These are phyloP conservation scores for Monilinia aucupariae DNA, from an alignment of 2,329 filamentous ascomycete species.

Conservation along the genomic window DNA sequence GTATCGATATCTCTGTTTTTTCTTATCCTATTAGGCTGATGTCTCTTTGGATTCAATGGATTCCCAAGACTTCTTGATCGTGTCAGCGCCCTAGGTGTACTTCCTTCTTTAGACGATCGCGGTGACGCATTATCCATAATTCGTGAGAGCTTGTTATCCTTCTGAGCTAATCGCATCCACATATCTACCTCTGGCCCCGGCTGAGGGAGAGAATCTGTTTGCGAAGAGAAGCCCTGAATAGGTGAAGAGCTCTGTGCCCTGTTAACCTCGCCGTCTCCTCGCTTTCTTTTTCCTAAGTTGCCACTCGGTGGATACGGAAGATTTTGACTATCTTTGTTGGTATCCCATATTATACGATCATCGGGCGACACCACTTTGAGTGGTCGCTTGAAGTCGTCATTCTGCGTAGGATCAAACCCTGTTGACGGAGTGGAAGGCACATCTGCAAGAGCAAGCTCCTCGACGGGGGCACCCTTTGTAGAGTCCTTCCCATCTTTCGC, in stretches of 20 bases:
- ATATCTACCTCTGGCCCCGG: slow-evolving; percentile 68
- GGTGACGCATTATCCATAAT: slow-evolving; percentile 68
- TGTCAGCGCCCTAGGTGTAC: slow-evolving; percentile 22
- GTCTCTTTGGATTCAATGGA: slow-evolving; percentile 48
- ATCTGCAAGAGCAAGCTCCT: background rate
- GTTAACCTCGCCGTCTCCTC: slow-evolving; percentile 34
- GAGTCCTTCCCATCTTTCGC: slow-evolving; percentile 4
- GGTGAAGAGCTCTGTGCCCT: slow-evolving; percentile 64
- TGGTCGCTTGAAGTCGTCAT: slow-evolving; percentile 27
- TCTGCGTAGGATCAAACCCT: slow-evolving; percentile 38
- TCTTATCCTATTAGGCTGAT: slow-evolving; percentile 58
- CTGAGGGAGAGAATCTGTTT: slow-evolving; percentile 45
- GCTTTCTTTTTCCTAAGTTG: slow-evolving; percentile 23
- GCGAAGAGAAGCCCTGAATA: slow-evolving; percentile 40
- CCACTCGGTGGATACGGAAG: slow-evolving; percentile 44
- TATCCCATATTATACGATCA: slow-evolving; percentile 57
- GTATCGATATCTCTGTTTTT: slow-evolving; percentile 32
- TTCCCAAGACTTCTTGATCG: slow-evolving; percentile 14
- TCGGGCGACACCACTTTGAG: slow-evolving; percentile 52
- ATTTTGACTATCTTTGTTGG: slow-evolving; percentile 41
- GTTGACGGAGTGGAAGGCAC: slow-evolving; percentile 46
- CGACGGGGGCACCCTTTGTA: background rate
- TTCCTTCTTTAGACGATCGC: slow-evolving; percentile 45
- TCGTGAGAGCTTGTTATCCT: slow-evolving; percentile 48
- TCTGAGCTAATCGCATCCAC: slow-evolving; percentile 68